phyloP scores from a whole-genome alignment of 2,329 filamentous ascomycete species.

The Botrytis galanthina region DNA sequence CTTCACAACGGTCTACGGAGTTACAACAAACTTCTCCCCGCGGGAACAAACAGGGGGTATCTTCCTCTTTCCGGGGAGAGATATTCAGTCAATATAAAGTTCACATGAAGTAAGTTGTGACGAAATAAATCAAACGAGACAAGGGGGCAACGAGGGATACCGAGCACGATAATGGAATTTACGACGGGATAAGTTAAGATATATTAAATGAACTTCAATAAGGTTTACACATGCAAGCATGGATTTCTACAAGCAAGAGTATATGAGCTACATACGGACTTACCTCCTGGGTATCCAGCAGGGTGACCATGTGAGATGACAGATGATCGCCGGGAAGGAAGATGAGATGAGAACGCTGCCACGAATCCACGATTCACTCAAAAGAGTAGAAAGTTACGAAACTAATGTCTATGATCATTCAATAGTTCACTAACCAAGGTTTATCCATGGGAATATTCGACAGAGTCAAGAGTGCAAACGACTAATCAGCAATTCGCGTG shows the following conservation, averaged over 20 bases:
- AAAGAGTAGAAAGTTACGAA: constrained; percentile 17
- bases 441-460: background rate
- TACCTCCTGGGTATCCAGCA: background rate
- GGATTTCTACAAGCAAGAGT: background rate
- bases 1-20: background rate
- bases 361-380: background rate
- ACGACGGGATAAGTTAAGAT: too few relatives aligned
- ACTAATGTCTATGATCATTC: background rate
- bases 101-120: background rate
- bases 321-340: constrained; percentile 4
- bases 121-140: background rate
- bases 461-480: background rate
- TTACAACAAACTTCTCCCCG: background rate
- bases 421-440: background rate
- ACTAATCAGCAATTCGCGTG: background rate
- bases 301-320: background rate
- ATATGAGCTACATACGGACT: background rate
- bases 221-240: background rate
- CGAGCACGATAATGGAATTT: background rate
- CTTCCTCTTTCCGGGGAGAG: background rate
- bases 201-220: background rate
- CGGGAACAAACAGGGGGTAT: background rate
- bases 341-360: background rate
- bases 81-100: background rate
- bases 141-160: background rate